Evolutionary conservation across 257 asterid genomes (phyloP).

Genomic region (Agastache rugosa): DNA sequence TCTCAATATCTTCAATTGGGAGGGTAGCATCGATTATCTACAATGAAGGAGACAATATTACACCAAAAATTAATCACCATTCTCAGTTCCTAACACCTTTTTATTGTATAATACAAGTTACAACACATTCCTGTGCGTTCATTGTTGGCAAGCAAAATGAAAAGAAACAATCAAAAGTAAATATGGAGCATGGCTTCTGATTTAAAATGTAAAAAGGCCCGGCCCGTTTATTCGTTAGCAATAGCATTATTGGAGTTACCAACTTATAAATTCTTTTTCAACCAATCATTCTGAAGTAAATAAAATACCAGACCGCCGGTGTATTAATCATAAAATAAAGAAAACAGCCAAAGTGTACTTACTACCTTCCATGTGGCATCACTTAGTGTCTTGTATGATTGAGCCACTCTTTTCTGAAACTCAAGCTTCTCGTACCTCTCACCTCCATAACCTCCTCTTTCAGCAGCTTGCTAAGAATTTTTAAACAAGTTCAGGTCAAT

Average conservation of each 20-base stretch:
- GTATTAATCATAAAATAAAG: not conserved
- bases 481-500: constrained; percentile 10
- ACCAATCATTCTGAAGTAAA: not conserved
- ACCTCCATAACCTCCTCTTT: constrained; percentile 95
- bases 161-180: not conserved
- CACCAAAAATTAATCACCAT: not conserved
- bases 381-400: constrained; percentile 55
- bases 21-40: constrained; percentile 79
- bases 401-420: constrained; percentile 83
- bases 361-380: constrained; percentile 92
- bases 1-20: constrained; percentile 75
- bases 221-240: not conserved
- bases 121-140: not conserved
- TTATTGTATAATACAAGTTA: not conserved
- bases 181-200: not conserved
- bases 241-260: constrained; percentile 4
- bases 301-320: not conserved
- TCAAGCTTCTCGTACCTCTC: constrained; percentile 96
- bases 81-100: too few relatives aligned
- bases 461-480: constrained; percentile 78
- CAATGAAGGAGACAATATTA: constrained; percentile 28
- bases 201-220: not conserved
- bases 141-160: not conserved
- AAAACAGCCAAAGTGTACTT: constrained; percentile 30
- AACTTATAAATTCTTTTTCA: not conserved